Evolutionary conservation across 345 rosid species (phyloP), one percentile per base, ranked within the genome.

Genomic region (Eutrema japonicum): DNA sequence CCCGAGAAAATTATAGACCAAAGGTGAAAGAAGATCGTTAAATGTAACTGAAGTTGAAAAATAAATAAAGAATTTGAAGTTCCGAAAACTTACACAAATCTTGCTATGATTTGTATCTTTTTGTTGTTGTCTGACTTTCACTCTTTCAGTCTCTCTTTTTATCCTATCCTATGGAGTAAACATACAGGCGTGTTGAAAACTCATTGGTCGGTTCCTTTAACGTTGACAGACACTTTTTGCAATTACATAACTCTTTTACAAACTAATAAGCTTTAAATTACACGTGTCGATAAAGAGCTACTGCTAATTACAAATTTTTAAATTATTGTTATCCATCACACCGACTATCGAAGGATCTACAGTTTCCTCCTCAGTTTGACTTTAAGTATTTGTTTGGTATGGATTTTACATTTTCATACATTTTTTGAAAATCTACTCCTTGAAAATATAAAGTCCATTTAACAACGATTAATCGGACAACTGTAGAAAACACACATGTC

Each of bases 191-290:
- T 76, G 79, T 69, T 12, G 4, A 9, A 9, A 37, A 45, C 50
- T 69, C 71, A 76, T 63, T 55, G 75, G 70, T 48, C 64, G 53
- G 32, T 37, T 69, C 22, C 57, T 37, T 69, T 53, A 62, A 53
- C 70, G 69, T 46, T 76, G 75, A 76, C 75, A 45, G 36, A 3
- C 45, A 76, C 29, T n/a, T 69, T 75, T 62, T 6, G 45, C 8
- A 61, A 51, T 74, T 47, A 74, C 26, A 22, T 58, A 74, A 74
- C 60, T 59, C 51, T 36, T 45, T 22, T 11, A 38, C n/a, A 37
- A 41, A 33, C 2, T 8, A 42, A 14, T 16, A 29, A 45, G 43
- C 74, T 50, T 46, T 68, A 7, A 8, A 29, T 29, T 53, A 62
- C 65, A 76, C 74, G 70, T 69, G 75, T 76, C 70, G 10, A 14